phyloP scores from a whole-genome alignment of 129 eudicot species.

The Flaveria brownii region DNA sequence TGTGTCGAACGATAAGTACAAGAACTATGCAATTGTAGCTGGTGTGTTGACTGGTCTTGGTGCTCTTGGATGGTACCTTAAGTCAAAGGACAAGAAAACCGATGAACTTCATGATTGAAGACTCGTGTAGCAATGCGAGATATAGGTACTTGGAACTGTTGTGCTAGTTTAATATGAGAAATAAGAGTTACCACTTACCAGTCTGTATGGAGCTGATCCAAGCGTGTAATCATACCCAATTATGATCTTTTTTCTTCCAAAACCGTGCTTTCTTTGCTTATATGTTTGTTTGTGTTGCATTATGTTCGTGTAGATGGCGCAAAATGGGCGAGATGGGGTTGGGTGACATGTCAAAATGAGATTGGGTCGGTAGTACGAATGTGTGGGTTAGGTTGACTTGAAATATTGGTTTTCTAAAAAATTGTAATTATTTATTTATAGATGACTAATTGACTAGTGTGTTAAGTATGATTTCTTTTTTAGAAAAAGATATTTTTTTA shows the following conservation, averaged over 20 bases:
- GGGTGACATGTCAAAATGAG: not conserved
- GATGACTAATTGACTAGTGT: too few species aligned
- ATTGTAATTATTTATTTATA: too few species aligned
- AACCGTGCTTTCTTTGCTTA: not conserved
- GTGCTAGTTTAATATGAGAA: conserved; percentile 20
- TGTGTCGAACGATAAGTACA: conserved; percentile 56
- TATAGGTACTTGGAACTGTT: not conserved
- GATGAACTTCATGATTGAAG: conserved; percentile 65
- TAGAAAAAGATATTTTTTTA: too few species aligned
- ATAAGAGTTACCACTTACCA: not conserved
- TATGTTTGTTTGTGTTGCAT: not conserved
- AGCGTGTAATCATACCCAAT: not conserved
- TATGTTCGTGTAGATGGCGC: not conserved
- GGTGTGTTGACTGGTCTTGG: conserved; percentile 52
- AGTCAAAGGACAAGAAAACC: conserved; percentile 50
- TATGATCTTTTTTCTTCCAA: not conserved
- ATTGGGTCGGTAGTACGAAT: too few species aligned
- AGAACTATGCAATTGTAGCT: conserved; percentile 75
- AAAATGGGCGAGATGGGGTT: not conserved
- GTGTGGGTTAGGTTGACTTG: too few species aligned
- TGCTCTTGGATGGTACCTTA: conserved; percentile 67
- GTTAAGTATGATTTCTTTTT: too few species aligned
- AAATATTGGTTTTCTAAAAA: too few species aligned
- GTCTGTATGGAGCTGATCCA: conserved; percentile 14
- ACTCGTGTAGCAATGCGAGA: not conserved